Percentiles rank a stretch among this genome's conserved stretches.
These are phyloP conservation scores for Penicillium psychrofluorescens DNA, from an alignment of 495 filamentous ascomycete genomes.

Conservation along the genomic window DNA sequence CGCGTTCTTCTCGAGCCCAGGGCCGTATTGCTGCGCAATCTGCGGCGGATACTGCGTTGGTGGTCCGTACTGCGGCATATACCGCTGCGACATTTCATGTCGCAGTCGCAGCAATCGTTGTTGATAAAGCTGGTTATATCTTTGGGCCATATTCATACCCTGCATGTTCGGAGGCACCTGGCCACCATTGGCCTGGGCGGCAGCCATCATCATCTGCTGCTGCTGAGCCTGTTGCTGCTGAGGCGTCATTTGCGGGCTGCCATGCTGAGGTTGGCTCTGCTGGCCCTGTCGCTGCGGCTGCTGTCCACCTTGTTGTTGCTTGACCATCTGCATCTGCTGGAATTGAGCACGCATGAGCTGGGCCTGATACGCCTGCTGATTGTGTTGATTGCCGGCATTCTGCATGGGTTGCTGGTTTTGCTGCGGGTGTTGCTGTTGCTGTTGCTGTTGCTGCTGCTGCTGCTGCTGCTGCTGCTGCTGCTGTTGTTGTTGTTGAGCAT, in stretches of 20 bases:
- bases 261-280: constrained; percentile 29
- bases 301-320: constrained; percentile 33
- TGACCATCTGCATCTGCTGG: constrained; percentile 33
- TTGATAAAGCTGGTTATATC: constrained; percentile 32
- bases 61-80: constrained; percentile 33
- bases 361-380: constrained; percentile 41
- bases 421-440: constrained; percentile 28
- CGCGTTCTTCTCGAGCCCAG: constrained; percentile 29
- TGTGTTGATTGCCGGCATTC: background rate
- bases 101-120: constrained; percentile 29
- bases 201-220: constrained; percentile 36
- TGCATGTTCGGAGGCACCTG: constrained; percentile 29
- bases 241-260: constrained; percentile 24
- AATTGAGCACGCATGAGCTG: constrained; percentile 37
- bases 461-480: constrained; percentile 28
- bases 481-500: constrained; percentile 25
- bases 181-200: constrained; percentile 35
- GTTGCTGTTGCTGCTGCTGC: constrained; percentile 34
- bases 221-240: constrained; percentile 35
- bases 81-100: constrained; percentile 32
- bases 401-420: constrained; percentile 25
- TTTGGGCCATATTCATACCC: constrained; percentile 19
- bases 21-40: constrained; percentile 31
- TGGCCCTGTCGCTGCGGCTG: constrained; percentile 25
- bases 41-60: constrained; percentile 38